Base-by-base conservation (phyloP, 2,329 filamentous ascomycete species). In the Colletotrichum zoysiae region DNA sequence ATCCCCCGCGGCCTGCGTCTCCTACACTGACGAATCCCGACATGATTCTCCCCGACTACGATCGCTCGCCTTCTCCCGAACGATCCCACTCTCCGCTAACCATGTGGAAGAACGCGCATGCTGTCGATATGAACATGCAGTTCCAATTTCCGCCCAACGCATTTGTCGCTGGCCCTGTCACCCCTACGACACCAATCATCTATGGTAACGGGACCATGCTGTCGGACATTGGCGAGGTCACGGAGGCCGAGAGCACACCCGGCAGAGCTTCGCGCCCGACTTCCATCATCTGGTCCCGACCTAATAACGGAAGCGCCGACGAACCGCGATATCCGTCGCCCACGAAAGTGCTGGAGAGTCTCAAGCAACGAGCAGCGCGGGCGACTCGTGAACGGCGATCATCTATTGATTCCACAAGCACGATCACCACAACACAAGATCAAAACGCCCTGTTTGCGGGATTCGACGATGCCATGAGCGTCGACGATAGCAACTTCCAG, bases 21-120 rank as follows among this genome's bases (percentile, higher is more conserved):
- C 95, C 95, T 58, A 97, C 95, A 2, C 85, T 98, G 77, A 97
- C 94, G 67, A 97, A 97, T 81, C 94, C 95, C 64, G 95, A 97
- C 80, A 95, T 97, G 94, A 97, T 98, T 77, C 85, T 98, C 64
- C 95, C 95, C 73, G 91, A 92, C 79, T 90, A 91, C 78, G 89
- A 90, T 75, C 75, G 84, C 80, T 80, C 84, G 80, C 82, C 87
- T 78, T 84, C 86, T 79, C 83, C 86, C 78, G 82, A 88, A 79
- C 81, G 82, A 78, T 83, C 87, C 70, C 86, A 86, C 72, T 85
- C 87, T 77, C 82, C 85, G 40, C 77, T 88, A n/a, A 82, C 81
- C 75, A 83, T 85, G 80, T 88, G 87, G 88, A 86, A 86, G 74
- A 84, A 84, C 75, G 76, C 82, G 14, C 84, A 86, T 67, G 76